Percentiles rank a stretch among this genome's conserved stretches.
Conservation (phyloP, 352 stramenopile species). For the Phytopythium montanum region DNA sequence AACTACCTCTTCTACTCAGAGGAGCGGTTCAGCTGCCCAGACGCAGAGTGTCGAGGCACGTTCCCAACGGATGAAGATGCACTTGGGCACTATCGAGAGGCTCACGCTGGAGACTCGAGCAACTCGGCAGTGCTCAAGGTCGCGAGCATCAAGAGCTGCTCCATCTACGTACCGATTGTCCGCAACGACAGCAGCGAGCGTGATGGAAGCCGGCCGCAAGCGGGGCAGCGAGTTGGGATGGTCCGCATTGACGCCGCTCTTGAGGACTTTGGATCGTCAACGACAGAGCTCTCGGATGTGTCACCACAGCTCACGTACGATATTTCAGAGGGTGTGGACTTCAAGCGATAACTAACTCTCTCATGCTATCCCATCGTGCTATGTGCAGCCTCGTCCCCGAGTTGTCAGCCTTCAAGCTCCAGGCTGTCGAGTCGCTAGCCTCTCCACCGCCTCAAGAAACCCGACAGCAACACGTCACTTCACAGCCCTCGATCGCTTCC, state of each 20-base stretch:
- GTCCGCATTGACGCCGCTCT: slow-evolving; percentile 2
- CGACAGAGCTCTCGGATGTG: not conserved
- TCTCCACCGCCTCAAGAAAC: not conserved
- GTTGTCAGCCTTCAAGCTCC: not conserved
- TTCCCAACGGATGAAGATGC: slow-evolving; percentile 28
- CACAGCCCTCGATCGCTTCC: not conserved
- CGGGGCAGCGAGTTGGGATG: slow-evolving; percentile 9
- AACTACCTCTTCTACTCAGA: slow-evolving; percentile 73
- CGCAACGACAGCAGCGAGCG: not conserved
- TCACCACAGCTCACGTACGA: not conserved
- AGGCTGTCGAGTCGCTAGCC: not conserved
- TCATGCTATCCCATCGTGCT: not conserved
- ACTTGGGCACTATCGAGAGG: slow-evolving; percentile 34
- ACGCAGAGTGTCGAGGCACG: slow-evolving; percentile 22
- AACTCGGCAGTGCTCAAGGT: not conserved
- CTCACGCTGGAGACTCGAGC: slow-evolving; percentile 13
- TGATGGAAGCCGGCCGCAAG: not conserved
- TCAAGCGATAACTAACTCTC: not conserved
- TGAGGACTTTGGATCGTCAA: slow-evolving; percentile 13
- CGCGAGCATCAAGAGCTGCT: slow-evolving; percentile 42
- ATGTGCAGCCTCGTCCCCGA: not conserved
- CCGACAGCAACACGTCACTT: not conserved
- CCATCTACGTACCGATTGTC: slow-evolving; percentile 56
- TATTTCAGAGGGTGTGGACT: not conserved
- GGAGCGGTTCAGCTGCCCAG: slow-evolving; percentile 38